Evolutionary conservation across 805 yeast species (phyloP), one percentile per base, ranked within the genome.

Genomic region (Candida ficus): DNA sequence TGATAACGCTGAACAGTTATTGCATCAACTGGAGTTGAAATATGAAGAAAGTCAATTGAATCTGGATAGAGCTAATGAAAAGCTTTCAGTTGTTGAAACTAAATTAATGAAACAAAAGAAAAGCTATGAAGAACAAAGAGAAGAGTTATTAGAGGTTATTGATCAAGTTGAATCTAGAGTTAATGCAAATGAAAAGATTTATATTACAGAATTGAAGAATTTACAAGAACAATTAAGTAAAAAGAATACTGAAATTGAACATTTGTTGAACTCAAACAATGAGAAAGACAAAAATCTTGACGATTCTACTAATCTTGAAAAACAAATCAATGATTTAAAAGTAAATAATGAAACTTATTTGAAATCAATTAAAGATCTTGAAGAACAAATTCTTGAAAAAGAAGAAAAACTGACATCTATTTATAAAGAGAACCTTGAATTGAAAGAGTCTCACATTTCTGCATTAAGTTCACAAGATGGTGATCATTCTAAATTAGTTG

Each of bases 61-160:
- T 9, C 19, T 47, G 7, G 49, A 52, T 26, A 42, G 36, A 21
- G 46, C 56, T 1, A 39, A 42, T 16, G 57, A 56, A 18, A 46
- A 44, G 21, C 40, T 43, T 10, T 22, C 37, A 1, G 5, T 20
- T 2, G 27, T 50, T 38, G 85, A 80, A 33, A 61, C 60, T 18
- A 70, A 68, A 45, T 54, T 77, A 38, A 49, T 53, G n/a, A 69
- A 66, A 39, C 77, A 70, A 42, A 73, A 71, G 51, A 52, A 51
- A 16, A 71, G 65, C 21, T 70, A 73, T 33, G 83, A 77, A 37
- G 51, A 57, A 13, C 83, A 80, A 33, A 63, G 83, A 22, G 73
- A 70, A 35, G 84, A 80, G 52, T 65, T 83, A 62, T 57, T 81
- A 34, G 76, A 73, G 37, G 78, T 76, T 14, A 67, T 80, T 36